A percentile compares a stretch with the other conserved stretches of the same genome.
These are phyloP conservation scores for Nakazawaea molendinolei DNA, from an alignment of 805 yeast genomes.

Conservation along the genomic window DNA sequence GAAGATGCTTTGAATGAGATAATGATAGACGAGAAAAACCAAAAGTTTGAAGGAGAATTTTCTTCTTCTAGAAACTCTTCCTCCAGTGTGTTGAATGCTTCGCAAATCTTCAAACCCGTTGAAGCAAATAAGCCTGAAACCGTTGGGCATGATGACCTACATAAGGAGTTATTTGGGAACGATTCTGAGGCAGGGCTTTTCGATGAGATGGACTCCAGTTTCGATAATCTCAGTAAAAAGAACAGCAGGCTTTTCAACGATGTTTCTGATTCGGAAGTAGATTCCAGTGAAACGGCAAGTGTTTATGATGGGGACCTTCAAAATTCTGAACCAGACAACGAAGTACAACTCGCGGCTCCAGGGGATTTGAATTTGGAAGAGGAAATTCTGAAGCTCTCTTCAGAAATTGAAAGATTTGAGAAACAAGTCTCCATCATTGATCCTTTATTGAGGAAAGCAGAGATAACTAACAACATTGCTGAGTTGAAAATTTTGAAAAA, in stretches of 20 bases:
- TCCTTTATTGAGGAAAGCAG: slow-evolving; percentile 74
- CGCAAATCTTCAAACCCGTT: too few relatives aligned
- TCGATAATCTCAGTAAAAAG: slow-evolving; percentile 13
- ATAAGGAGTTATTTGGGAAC: slow-evolving; percentile 26
- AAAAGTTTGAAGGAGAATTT: neutral
- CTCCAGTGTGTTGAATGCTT: slow-evolving; percentile 5
- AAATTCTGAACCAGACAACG: slow-evolving; percentile 11
- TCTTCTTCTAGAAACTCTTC: slow-evolving; percentile 5
- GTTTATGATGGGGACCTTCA: neutral
- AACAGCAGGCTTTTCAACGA: slow-evolving; percentile 28
- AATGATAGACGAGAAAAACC: slow-evolving; percentile 25
- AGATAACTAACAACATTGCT: slow-evolving; percentile 66
- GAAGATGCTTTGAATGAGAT: slow-evolving; percentile 63
- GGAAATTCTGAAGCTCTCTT: slow-evolving; percentile 52
- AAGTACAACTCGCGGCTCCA: slow-evolving; percentile 54
- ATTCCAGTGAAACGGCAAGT: slow-evolving; percentile 13
- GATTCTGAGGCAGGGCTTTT: slow-evolving; percentile 28
- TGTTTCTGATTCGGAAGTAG: slow-evolving; percentile 24
- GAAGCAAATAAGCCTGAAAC: too few relatives aligned
- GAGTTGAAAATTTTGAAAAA: slow-evolving; percentile 64
- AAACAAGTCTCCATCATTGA: slow-evolving; percentile 60
- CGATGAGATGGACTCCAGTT: slow-evolving; percentile 20
- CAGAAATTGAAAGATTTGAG: slow-evolving; percentile 50
- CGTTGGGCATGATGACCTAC: too few relatives aligned
- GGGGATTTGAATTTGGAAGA: slow-evolving; percentile 61